These are phyloP conservation scores for Xerocomus cyaneibrunnescens DNA, from an alignment of 1,284 basidiomycete species.

Conservation along the genomic window DNA sequence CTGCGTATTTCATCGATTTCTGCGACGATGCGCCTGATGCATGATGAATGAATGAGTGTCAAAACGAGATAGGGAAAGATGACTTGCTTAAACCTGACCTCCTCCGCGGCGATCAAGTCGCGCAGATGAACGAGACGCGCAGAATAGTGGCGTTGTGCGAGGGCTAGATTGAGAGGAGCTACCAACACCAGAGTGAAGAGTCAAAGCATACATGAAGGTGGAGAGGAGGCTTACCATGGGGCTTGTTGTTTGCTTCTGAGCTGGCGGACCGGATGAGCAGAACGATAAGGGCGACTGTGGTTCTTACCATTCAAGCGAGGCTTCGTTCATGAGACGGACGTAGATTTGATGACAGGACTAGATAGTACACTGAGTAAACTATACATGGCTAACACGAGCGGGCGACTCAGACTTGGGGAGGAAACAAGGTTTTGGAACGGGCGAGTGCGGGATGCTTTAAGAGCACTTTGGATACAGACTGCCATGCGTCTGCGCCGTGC, in stretches of 20 bases:
- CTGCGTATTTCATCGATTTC: slow-evolving; percentile 76
- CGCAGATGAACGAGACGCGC: slow-evolving; percentile 70
- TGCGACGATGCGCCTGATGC: slow-evolving; percentile 49
- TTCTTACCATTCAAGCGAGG: slow-evolving; percentile 65
- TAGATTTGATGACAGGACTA: slow-evolving; percentile 72
- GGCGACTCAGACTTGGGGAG: slow-evolving; percentile 51
- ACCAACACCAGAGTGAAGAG: not conserved
- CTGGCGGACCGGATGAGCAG: slow-evolving; percentile 30
- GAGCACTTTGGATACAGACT: slow-evolving; percentile 63
- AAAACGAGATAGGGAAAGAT: not conserved
- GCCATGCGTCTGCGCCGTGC: slow-evolving; percentile 75
- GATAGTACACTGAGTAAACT: slow-evolving; percentile 26
- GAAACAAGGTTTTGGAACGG: slow-evolving; percentile 65
- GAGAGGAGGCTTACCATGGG: slow-evolving; percentile 40
- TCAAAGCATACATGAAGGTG: not conserved
- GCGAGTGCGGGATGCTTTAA: slow-evolving; percentile 64
- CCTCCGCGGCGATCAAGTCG: slow-evolving; percentile 66
- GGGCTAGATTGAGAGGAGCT: slow-evolving; percentile 57
- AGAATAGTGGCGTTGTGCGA: slow-evolving; percentile 74
- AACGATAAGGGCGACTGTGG: not conserved
- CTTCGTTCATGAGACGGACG: slow-evolving; percentile 63
- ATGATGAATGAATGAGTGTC: not conserved
- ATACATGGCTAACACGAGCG: slow-evolving; percentile 10
- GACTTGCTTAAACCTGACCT: slow-evolving; percentile 73
- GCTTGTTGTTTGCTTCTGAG: slow-evolving; percentile 40